Conservation (phyloP, 257 asterid species). For the Solanum chilense region DNA sequence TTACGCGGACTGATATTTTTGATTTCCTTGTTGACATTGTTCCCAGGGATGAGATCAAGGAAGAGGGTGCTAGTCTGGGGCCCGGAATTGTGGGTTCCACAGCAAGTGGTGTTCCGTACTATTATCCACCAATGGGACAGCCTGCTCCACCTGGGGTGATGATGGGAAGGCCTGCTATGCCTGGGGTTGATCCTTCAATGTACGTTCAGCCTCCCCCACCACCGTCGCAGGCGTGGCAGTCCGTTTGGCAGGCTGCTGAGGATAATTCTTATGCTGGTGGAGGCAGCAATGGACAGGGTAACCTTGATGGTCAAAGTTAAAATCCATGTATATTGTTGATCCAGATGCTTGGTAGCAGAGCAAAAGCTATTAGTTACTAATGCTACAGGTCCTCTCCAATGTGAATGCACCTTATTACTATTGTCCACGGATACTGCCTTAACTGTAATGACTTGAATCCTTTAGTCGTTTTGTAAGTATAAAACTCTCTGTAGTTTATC, state of each 20-base stretch:
- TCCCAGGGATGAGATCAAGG: constrained; percentile 82
- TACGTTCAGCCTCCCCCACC: constrained; percentile 56
- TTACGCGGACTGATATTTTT: constrained; percentile 79
- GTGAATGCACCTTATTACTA: no score
- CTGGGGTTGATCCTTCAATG: constrained; percentile 54
- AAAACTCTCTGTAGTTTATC: no score
- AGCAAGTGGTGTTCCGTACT: constrained; percentile 68
- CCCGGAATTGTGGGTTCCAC: constrained; percentile 19
- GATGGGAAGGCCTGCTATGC: constrained; percentile 66
- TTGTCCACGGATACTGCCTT: no score
- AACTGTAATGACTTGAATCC: no score
- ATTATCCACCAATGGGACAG: constrained; percentile 75
- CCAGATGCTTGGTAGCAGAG: no score
- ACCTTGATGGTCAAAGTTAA: constrained; percentile 66
- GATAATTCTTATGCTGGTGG: constrained; percentile 53
- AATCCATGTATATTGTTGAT: no score
- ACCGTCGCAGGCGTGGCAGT: constrained; percentile 83
- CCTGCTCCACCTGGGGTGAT: constrained; percentile 36
- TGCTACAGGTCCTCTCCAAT: no score
- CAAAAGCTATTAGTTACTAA: no score
- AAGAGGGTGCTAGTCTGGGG: constrained; percentile 47
- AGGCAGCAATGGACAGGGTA: constrained; percentile 47
- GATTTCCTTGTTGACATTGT: constrained; percentile 86
- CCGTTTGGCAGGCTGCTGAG: constrained; percentile 64
- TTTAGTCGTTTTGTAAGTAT: no score